A percentile compares a stretch with the other conserved stretches of the same genome.
phyloP scores from a whole-genome alignment of 257 asterid genomes.

The Cynanchum wilfordii region DNA sequence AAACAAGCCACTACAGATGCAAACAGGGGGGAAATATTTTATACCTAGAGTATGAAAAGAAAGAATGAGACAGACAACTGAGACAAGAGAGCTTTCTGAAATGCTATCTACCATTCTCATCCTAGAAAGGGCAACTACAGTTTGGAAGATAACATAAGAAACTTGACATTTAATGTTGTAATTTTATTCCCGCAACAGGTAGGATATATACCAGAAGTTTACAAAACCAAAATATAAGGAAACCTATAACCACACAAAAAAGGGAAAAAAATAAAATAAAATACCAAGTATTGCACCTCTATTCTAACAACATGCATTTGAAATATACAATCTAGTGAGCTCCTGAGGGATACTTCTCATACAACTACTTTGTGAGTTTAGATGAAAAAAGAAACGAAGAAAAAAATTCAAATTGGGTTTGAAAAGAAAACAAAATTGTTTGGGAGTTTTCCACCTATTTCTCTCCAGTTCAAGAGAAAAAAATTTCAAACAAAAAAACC shows the following conservation, averaged over 20 bases:
- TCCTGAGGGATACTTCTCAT: background rate
- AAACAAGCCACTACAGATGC: background rate
- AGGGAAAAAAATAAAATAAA: background rate
- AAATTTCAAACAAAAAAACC: no score
- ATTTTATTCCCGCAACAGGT: background rate
- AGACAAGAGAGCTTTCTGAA: background rate
- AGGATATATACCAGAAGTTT: background rate
- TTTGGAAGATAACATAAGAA: background rate
- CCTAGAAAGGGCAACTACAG: background rate
- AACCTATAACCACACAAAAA: background rate
- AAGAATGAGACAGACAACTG: background rate
- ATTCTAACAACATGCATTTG: background rate
- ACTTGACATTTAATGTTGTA: background rate
- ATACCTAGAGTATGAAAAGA: background rate
- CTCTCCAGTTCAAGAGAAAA: no score
- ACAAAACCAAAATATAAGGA: background rate
- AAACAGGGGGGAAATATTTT: conserved; percentile 1
- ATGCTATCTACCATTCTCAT: background rate
- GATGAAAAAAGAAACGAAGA: no score
- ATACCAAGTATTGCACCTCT: background rate
- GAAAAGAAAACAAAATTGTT: no score
- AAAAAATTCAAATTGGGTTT: no score
- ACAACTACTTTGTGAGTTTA: no score
- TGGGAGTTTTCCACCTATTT: no score
- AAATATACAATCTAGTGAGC: background rate